Percentiles rank a stretch among this genome's conserved stretches.
Conservation (phyloP, 768 basidiomycete species). For the Calocera viscosa region DNA sequence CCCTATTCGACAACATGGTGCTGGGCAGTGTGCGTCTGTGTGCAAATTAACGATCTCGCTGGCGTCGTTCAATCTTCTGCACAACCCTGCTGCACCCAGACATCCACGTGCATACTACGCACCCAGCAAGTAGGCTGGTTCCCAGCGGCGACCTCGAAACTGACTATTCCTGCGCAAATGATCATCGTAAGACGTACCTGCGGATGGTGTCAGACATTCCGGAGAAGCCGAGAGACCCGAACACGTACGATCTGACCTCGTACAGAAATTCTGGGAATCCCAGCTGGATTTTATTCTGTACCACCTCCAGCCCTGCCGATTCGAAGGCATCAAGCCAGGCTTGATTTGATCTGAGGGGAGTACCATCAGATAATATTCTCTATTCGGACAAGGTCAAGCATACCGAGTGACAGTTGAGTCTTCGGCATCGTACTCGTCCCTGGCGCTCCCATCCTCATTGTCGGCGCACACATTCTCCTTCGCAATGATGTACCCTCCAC, state of each 20-base stretch:
- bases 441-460: conserved; percentile 36
- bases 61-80: too few relatives aligned
- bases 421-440: conserved; percentile 59
- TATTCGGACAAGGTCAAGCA: conserved; percentile 13
- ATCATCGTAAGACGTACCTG: conserved; percentile 15
- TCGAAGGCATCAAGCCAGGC: conserved; percentile 69
- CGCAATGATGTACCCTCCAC: conserved; percentile 57
- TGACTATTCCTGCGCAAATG: too few relatives aligned
- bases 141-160: too few relatives aligned
- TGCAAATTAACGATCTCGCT: too few relatives aligned
- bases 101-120: too few relatives aligned
- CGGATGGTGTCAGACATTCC: neutral
- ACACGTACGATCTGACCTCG: conserved; percentile 66
- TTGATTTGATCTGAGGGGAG: conserved; percentile 62
- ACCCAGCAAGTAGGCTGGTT: too few relatives aligned
- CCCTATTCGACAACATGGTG: too few relatives aligned
- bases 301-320: conserved; percentile 55
- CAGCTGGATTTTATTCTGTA: conserved; percentile 63
- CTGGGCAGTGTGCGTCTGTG: too few relatives aligned
- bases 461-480: conserved; percentile 85
- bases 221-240: neutral
- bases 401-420: conserved; percentile 89
- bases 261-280: conserved; percentile 76
- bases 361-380: too few relatives aligned
- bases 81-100: too few relatives aligned